Evolutionary conservation across 352 stramenopile genomes (phyloP).

Genomic region (Saprolegnia parasitica): DNA sequence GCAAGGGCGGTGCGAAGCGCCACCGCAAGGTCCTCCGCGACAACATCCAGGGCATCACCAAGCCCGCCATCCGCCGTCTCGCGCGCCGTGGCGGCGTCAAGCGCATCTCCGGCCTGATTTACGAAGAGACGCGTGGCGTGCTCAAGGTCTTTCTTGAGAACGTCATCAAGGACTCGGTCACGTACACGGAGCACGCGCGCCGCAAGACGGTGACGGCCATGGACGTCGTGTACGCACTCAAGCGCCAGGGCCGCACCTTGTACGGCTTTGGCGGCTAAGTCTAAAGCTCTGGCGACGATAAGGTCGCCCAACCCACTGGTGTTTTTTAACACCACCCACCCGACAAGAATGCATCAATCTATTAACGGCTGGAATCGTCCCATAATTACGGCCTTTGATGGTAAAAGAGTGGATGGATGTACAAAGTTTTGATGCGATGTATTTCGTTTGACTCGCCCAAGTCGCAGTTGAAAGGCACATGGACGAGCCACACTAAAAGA

Average conservation of each 20-base stretch:
- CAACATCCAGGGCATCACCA: constrained; percentile 91
- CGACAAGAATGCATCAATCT: too few relatives aligned
- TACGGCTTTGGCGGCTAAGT: constrained; percentile 87
- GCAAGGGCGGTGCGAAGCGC: constrained; percentile 80
- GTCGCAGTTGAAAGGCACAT: too few relatives aligned
- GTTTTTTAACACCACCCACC: too few relatives aligned
- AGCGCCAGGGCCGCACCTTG: constrained; percentile 93
- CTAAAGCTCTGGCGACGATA: too few relatives aligned
- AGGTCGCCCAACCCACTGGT: too few relatives aligned
- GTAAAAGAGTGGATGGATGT: too few relatives aligned
- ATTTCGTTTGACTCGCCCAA: too few relatives aligned
- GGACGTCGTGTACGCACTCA: constrained; percentile 97
- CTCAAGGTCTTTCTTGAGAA: constrained; percentile 99
- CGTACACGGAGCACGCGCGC: constrained; percentile 94
- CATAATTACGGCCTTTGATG: too few relatives aligned
- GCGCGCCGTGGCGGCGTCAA: constrained; percentile 97
- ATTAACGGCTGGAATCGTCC: too few relatives aligned
- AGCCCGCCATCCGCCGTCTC: constrained; percentile 96
- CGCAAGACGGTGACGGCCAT: constrained; percentile 97
- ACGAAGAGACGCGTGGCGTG: constrained; percentile 97
- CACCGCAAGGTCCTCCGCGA: constrained; percentile 86
- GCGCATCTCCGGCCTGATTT: constrained; percentile 97
- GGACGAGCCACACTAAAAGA: too few relatives aligned
- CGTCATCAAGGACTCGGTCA: constrained; percentile 95
- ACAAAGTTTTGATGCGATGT: too few relatives aligned